These are phyloP conservation scores for Inonotus hispidus DNA, from an alignment of 1,284 basidiomycete genomes.

Conservation along the genomic window DNA sequence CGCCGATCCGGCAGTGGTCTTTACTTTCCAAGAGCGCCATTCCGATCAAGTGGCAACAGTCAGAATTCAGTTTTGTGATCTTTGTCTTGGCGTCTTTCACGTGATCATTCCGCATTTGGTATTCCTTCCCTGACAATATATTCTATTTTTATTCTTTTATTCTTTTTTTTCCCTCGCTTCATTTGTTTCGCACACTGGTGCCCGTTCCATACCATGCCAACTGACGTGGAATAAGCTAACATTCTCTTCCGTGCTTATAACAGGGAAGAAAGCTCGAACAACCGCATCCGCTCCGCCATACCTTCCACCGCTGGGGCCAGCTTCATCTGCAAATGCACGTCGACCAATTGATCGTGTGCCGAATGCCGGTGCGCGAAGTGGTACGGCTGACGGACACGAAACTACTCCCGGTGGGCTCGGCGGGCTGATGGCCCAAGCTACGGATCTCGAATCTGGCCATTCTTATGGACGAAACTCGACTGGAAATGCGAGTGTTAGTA, in stretches of 20 bases:
- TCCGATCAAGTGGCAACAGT: too few species aligned
- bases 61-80: too few species aligned
- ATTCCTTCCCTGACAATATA: too few species aligned
- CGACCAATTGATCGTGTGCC: conserved; percentile 67
- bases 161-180: too few species aligned
- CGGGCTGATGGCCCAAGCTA: neutral
- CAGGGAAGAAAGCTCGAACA: conserved; percentile 16
- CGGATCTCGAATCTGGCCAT: conserved; percentile 35
- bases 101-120: too few species aligned
- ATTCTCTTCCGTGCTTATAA: neutral
- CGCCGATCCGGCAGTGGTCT: neutral
- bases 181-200: neutral
- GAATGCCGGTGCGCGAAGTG: conserved; percentile 57
- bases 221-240: neutral
- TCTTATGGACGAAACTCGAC: conserved; percentile 28
- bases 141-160: too few species aligned
- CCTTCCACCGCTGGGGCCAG: conserved; percentile 51
- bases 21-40: neutral
- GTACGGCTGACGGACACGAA: conserved; percentile 60
- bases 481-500: conserved; percentile 19
- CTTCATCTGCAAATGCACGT: conserved; percentile 39
- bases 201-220: neutral
- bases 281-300: conserved; percentile 18
- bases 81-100: too few species aligned
- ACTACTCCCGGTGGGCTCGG: conserved; percentile 50